These are phyloP conservation scores for Quercus robur DNA, from an alignment of 306 rosid genomes.

Conservation along the genomic window DNA sequence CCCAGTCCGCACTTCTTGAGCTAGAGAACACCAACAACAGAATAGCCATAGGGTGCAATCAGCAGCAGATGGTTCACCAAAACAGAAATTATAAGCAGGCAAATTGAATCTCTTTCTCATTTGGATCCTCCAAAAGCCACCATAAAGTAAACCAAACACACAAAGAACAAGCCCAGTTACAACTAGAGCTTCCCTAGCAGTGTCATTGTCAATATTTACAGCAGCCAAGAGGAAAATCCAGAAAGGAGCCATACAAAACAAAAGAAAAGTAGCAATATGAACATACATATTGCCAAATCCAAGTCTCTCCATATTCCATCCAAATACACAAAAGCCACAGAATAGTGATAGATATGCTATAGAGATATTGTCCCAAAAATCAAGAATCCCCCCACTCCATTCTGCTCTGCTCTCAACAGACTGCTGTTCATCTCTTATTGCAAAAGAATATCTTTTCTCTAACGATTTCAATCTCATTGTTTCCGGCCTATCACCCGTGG, in stretches of 20 bases:
- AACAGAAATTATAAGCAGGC: conserved; percentile 76
- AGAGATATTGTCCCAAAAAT: conserved; percentile 81
- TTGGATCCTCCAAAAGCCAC: conserved; percentile 98
- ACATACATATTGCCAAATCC: conserved; percentile 96
- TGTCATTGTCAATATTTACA: conserved; percentile 71
- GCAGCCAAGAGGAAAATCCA: conserved; percentile 87
- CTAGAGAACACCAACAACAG: conserved; percentile 97
- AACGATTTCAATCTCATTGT: conserved; percentile 31
- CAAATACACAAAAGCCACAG: conserved; percentile 81
- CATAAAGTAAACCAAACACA: conserved; percentile 80
- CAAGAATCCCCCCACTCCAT: conserved; percentile 89
- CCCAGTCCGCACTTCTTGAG: conserved; percentile 82
- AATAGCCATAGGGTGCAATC: conserved; percentile 86
- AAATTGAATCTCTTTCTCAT: conserved; percentile 88
- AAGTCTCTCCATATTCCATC: conserved; percentile 96
- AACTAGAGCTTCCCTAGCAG: conserved; percentile 48
- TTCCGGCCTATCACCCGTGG: conserved; percentile 25
- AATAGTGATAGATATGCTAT: conserved; percentile 75
- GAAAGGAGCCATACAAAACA: conserved; percentile 89
- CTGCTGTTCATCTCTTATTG: conserved; percentile 37
- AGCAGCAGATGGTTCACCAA: conserved; percentile 55
- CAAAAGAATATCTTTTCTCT: conserved; percentile 65
- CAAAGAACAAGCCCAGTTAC: conserved; percentile 72
- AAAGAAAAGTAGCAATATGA: conserved; percentile 76
- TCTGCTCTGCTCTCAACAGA: conserved; percentile 42